These are phyloP conservation scores for Hortiboletus flavorubellus DNA, from an alignment of 768 basidiomycete genomes.

Conservation along the genomic window DNA sequence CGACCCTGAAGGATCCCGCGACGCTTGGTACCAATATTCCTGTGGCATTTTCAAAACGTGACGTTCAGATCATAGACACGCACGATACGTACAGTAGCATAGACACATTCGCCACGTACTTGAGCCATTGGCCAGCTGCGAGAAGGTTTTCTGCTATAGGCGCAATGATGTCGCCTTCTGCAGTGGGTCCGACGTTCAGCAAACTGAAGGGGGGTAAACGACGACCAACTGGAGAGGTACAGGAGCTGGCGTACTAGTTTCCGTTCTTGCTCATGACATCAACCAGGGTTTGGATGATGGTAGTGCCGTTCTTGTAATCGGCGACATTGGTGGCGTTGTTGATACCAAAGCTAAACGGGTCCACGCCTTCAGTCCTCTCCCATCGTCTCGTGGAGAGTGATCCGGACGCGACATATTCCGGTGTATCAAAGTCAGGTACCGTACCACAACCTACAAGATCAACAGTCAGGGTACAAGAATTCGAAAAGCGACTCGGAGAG, in stretches of 20 bases:
- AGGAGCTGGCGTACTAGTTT: constrained; percentile 43
- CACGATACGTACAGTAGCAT: constrained; percentile 42
- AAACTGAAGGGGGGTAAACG: constrained; percentile 31
- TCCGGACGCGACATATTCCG: constrained; percentile 50
- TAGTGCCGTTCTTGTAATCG: constrained; percentile 47
- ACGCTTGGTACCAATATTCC: constrained; percentile 48
- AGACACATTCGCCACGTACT: constrained; percentile 49
- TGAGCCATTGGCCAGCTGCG: constrained; percentile 51
- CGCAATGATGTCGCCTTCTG: constrained; percentile 50
- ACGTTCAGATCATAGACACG: background rate
- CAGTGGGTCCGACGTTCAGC: constrained; percentile 52
- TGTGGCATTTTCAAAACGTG: constrained; percentile 14
- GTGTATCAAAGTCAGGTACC: constrained; percentile 52
- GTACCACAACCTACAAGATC: constrained; percentile 41
- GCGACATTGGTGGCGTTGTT: constrained; percentile 40
- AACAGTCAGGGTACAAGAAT: background rate
- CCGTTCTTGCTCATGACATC: constrained; percentile 63
- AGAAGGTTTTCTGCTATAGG: constrained; percentile 47
- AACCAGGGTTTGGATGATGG: constrained; percentile 48
- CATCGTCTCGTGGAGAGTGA: constrained; percentile 46
- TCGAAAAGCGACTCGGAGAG: background rate
- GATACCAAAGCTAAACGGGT: constrained; percentile 49
- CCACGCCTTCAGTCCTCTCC: constrained; percentile 61
- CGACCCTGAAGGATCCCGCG: constrained; percentile 34
- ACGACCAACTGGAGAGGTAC: background rate